phyloP scores from a whole-genome alignment of 495 filamentous ascomycete genomes.

The Trypethelium eluteriae region DNA sequence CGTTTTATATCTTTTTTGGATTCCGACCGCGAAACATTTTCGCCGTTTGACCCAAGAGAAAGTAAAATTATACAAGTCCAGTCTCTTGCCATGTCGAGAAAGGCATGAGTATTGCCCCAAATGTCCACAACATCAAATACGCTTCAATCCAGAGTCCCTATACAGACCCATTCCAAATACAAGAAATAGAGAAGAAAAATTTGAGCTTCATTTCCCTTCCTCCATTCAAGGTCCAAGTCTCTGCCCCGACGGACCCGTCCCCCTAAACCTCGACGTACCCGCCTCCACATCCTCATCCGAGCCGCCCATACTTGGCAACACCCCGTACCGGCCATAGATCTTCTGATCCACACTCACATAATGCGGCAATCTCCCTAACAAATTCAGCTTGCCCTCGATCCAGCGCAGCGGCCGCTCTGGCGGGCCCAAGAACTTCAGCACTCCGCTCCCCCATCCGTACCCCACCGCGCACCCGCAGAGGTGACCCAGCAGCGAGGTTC shows the following conservation, averaged over 20 bases:
- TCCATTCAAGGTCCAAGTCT: slow-evolving; percentile 23
- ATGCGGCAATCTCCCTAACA: slow-evolving; percentile 72
- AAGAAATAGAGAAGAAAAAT: neutral
- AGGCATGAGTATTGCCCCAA: neutral
- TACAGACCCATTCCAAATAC: neutral
- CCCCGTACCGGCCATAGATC: slow-evolving; percentile 89
- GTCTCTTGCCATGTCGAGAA: neutral
- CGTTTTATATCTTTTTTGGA: too few species aligned
- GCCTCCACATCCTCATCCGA: slow-evolving; percentile 15
- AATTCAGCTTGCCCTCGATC: slow-evolving; percentile 77
- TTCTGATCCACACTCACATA: slow-evolving; percentile 92
- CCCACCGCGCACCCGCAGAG: slow-evolving; percentile 72
- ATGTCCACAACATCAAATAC: neutral
- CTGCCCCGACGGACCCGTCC: slow-evolving; percentile 18
- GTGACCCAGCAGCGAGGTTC: slow-evolving; percentile 79
- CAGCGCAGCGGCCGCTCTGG: slow-evolving; percentile 73
- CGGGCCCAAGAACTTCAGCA: slow-evolving; percentile 73
- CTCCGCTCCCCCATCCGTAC: slow-evolving; percentile 80
- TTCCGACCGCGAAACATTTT: too few species aligned
- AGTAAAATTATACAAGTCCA: neutral
- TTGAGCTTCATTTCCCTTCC: neutral
- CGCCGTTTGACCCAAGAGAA: neutral
- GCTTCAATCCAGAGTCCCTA: neutral
- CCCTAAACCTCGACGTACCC: slow-evolving; percentile 17
- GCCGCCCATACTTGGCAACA: slow-evolving; percentile 57